phyloP scores from a whole-genome alignment of 2,329 filamentous ascomycete species.

The Exophiala oligosperma region DNA sequence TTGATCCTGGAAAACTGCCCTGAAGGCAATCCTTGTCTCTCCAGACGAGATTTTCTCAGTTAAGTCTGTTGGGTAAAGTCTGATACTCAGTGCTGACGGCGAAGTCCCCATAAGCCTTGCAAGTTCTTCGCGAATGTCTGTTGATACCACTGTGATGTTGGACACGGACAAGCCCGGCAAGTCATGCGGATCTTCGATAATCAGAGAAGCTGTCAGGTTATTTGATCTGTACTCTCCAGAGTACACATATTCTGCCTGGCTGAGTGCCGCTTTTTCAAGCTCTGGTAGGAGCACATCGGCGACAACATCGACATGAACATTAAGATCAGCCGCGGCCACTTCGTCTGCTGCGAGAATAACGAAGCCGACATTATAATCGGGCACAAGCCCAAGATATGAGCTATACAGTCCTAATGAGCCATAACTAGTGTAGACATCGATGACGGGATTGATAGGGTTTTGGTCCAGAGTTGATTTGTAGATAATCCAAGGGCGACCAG shows the following conservation, averaged over 20 bases:
- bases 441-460: constrained; percentile 25
- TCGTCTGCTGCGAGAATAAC: constrained; percentile 34
- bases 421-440: constrained; percentile 38
- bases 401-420: constrained; percentile 36
- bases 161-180: constrained; percentile 16
- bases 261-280: constrained; percentile 31
- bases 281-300: constrained; percentile 29
- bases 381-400: constrained; percentile 36
- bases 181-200: constrained; percentile 23
- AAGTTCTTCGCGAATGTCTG: constrained; percentile 17
- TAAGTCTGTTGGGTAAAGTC: constrained; percentile 14
- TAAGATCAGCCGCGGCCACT: constrained; percentile 21
- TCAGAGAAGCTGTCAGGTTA: constrained; percentile 20
- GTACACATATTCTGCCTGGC: constrained; percentile 30
- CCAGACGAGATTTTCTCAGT: constrained; percentile 3
- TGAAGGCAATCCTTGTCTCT: constrained; percentile 20
- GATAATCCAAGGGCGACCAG: constrained; percentile 50
- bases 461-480: constrained; percentile 8
- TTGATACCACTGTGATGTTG: constrained; percentile 16
- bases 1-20: constrained; percentile 30
- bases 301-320: constrained; percentile 34
- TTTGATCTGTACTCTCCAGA: constrained; percentile 31
- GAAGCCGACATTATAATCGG: constrained; percentile 38
- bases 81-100: constrained; percentile 23
- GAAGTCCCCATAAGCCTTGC: constrained; percentile 8